phyloP scores from a whole-genome alignment of 2,329 filamentous ascomycete genomes.

The Hypoxylon sp. region DNA sequence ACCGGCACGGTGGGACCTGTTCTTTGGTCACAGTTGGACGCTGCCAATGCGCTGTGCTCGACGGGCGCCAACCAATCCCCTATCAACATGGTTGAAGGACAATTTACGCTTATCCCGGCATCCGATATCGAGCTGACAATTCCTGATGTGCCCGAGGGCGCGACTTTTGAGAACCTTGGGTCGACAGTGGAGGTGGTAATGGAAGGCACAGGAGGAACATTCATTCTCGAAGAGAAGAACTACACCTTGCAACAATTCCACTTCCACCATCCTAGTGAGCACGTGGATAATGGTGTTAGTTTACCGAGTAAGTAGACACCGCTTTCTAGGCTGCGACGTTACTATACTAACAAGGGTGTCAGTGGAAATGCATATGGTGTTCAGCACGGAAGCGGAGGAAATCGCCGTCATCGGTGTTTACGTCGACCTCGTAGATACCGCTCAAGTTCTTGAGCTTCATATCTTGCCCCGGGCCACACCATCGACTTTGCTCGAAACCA shows the following conservation, averaged over 20 bases:
- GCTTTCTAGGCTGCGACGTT: background rate
- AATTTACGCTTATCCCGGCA: constrained; percentile 47
- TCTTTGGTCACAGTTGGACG: constrained; percentile 48
- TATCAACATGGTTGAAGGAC: constrained; percentile 59
- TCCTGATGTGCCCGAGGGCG: constrained; percentile 52
- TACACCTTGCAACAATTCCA: constrained; percentile 58
- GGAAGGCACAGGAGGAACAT: constrained; percentile 52
- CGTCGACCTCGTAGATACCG: constrained; percentile 51
- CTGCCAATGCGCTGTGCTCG: constrained; percentile 59
- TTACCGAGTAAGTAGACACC: constrained; percentile 52
- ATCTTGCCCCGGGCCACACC: constrained; percentile 48
- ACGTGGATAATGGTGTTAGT: constrained; percentile 55
- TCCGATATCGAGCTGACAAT: constrained; percentile 51
- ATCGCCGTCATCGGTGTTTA: constrained; percentile 57
- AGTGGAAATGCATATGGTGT: constrained; percentile 69
- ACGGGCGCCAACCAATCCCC: constrained; percentile 64
- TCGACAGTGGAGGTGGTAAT: constrained; percentile 65
- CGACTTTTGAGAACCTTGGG: constrained; percentile 65
- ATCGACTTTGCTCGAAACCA: constrained; percentile 55
- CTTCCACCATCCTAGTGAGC: constrained; percentile 60
- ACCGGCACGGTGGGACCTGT: constrained; percentile 43
- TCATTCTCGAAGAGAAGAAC: constrained; percentile 47
- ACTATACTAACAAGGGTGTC: constrained; percentile 11
- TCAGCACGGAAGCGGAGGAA: constrained; percentile 53
- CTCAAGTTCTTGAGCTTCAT: constrained; percentile 54